These are phyloP conservation scores for Penicillium daleae DNA, from an alignment of 495 filamentous ascomycete species.

Conservation along the genomic window DNA sequence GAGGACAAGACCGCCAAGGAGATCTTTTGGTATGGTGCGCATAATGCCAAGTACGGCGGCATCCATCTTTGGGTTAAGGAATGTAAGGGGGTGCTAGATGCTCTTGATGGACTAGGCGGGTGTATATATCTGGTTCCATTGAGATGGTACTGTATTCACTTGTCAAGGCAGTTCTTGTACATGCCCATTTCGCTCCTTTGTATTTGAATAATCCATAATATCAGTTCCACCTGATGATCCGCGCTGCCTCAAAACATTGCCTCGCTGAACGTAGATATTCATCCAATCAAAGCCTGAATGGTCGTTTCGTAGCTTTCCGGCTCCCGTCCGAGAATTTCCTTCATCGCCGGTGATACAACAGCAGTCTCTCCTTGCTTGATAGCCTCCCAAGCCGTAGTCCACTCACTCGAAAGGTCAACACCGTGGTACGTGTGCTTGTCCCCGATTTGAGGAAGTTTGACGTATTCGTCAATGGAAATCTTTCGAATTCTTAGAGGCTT, in stretches of 20 bases:
- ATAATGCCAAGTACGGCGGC: slow-evolving; percentile 26
- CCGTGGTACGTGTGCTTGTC: slow-evolving; percentile 36
- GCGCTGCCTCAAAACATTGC: no score
- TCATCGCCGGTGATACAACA: slow-evolving; percentile 34
- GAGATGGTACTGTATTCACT: not conserved
- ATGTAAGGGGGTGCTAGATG: slow-evolving; percentile 26
- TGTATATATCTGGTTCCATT: not conserved
- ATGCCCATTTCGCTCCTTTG: not conserved
- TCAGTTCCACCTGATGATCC: no score
- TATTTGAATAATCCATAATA: not conserved
- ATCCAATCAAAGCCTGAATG: slow-evolving; percentile 22
- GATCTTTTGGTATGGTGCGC: slow-evolving; percentile 36
- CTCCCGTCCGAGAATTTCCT: slow-evolving; percentile 42
- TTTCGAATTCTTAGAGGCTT: slow-evolving; percentile 34
- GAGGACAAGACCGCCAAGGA: slow-evolving; percentile 22
- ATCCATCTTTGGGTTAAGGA: slow-evolving; percentile 38
- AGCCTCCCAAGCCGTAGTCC: slow-evolving; percentile 50
- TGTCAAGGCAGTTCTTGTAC: not conserved
- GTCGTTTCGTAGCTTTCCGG: slow-evolving; percentile 41
- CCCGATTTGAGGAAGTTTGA: slow-evolving; percentile 33
- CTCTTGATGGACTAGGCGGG: not conserved
- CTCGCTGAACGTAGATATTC: no score
- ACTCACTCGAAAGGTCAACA: slow-evolving; percentile 32
- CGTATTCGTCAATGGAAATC: slow-evolving; percentile 50
- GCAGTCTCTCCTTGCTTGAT: slow-evolving; percentile 47